phyloP scores from a whole-genome alignment of 1,284 basidiomycete species.

The Papiliotrema terrestris region DNA sequence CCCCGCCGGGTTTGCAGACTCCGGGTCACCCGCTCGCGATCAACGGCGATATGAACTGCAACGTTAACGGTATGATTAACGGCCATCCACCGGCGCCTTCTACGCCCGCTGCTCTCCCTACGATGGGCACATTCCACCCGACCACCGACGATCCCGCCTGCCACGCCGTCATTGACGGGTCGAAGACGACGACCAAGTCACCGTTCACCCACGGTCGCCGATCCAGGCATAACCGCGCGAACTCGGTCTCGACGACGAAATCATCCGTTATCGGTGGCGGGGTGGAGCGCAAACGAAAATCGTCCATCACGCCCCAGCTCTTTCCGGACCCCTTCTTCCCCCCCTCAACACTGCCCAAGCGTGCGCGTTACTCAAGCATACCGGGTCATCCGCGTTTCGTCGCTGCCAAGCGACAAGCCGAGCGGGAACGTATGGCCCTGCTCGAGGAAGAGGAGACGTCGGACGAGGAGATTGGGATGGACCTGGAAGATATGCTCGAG shows the following conservation, averaged over 20 bases:
- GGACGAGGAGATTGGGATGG: slow-evolving; percentile 24
- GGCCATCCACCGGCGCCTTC: neutral
- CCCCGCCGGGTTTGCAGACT: neutral
- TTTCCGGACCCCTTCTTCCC: slow-evolving; percentile 25
- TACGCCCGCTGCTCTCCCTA: slow-evolving; percentile 6
- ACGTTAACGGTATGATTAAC: neutral
- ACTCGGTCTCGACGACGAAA: slow-evolving; percentile 19
- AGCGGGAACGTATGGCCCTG: slow-evolving; percentile 11
- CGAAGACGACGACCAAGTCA: slow-evolving; percentile 39
- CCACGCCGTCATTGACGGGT: slow-evolving; percentile 44
- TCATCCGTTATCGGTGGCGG: neutral
- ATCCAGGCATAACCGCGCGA: slow-evolving; percentile 20
- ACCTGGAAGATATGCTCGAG: slow-evolving; percentile 45
- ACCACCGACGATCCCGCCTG: slow-evolving; percentile 35
- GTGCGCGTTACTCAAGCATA: slow-evolving; percentile 42
- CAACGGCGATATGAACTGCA: neutral
- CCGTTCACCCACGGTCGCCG: slow-evolving; percentile 41
- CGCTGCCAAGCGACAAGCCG: slow-evolving; percentile 29
- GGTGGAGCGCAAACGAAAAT: slow-evolving; percentile 21
- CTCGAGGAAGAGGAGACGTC: slow-evolving; percentile 25
- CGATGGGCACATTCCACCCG: slow-evolving; percentile 44
- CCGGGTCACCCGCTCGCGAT: neutral
- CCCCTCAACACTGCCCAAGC: slow-evolving; percentile 19
- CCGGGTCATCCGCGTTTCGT: slow-evolving; percentile 45
- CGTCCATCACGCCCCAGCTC: slow-evolving; percentile 3